A percentile compares a stretch with the other conserved stretches of the same genome.
Evolutionary conservation across 2,329 filamentous ascomycete species (phyloP).

Genomic region (Berkeleyomyces rouxiae): DNA sequence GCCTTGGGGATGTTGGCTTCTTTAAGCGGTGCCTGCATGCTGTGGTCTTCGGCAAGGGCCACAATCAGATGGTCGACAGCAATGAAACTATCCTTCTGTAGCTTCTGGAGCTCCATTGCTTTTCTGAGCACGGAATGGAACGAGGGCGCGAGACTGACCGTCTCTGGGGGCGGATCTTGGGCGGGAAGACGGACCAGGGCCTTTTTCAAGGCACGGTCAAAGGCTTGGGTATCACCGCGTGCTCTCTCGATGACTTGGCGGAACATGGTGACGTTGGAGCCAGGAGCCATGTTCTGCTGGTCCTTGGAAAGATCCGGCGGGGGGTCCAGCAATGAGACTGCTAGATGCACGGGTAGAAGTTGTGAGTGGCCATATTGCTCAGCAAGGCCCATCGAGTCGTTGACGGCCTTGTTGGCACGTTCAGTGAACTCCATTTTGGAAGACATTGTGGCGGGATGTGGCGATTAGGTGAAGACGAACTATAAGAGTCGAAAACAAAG

Average conservation of each 20-base stretch:
- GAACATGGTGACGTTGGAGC: slow-evolving; percentile 58
- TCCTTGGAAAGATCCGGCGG: slow-evolving; percentile 63
- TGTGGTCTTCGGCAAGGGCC: slow-evolving; percentile 61
- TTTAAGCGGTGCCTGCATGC: slow-evolving; percentile 56
- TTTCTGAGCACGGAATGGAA: slow-evolving; percentile 71
- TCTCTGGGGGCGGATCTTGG: slow-evolving; percentile 87
- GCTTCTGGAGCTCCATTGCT: slow-evolving; percentile 80
- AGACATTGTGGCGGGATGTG: slow-evolving; percentile 36
- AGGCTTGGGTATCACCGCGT: slow-evolving; percentile 76
- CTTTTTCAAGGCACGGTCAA: slow-evolving; percentile 86
- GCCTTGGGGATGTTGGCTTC: slow-evolving; percentile 84
- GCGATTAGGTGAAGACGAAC: background rate
- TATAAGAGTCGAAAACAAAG: slow-evolving; percentile 1
- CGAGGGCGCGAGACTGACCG: slow-evolving; percentile 62
- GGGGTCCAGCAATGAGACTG: slow-evolving; percentile 63
- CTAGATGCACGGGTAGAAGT: slow-evolving; percentile 77
- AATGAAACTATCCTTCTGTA: slow-evolving; percentile 92
- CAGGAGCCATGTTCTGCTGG: slow-evolving; percentile 58
- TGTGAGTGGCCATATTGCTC: slow-evolving; percentile 85
- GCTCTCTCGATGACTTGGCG: slow-evolving; percentile 87
- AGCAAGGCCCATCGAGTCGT: slow-evolving; percentile 74
- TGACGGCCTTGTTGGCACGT: slow-evolving; percentile 73
- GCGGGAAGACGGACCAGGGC: slow-evolving; percentile 75
- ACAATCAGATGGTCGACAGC: slow-evolving; percentile 90
- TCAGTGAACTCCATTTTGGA: slow-evolving; percentile 86